A percentile compares a stretch with the other conserved stretches of the same genome.
phyloP scores from a whole-genome alignment of 768 basidiomycete genomes.

The Trametes meyenii region DNA sequence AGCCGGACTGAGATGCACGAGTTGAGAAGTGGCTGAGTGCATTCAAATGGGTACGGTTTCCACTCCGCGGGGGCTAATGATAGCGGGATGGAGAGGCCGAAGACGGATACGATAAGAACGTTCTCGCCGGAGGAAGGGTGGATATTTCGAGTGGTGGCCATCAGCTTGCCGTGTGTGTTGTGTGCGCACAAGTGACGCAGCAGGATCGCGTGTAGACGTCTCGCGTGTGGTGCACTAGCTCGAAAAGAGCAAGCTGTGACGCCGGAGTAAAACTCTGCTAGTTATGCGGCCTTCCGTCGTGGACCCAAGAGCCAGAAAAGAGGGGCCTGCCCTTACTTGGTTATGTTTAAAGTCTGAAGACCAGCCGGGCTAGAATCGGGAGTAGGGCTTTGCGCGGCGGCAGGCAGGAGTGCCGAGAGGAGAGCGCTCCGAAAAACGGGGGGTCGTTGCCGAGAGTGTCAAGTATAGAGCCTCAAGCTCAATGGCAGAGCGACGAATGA shows the following conservation, averaged over 20 bases:
- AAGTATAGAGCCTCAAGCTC: neutral
- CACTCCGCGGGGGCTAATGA: conserved; percentile 23
- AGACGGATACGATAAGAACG: conserved; percentile 14
- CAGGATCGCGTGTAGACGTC: conserved; percentile 2
- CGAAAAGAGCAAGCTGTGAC: neutral
- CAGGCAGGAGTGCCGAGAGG: neutral
- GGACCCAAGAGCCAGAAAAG: neutral
- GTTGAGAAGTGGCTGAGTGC: neutral
- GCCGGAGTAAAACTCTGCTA: neutral
- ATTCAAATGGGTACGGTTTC: conserved; percentile 5
- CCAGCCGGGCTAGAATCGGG: neutral
- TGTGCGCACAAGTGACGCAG: conserved; percentile 13
- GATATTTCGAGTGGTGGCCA: conserved; percentile 4
- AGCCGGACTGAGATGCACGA: neutral
- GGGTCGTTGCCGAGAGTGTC: neutral
- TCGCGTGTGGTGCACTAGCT: neutral
- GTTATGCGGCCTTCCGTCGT: neutral
- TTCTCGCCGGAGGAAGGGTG: conserved; percentile 14
- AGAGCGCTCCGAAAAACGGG: neutral
- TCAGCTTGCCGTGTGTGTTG: conserved; percentile 8
- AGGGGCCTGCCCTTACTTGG: neutral
- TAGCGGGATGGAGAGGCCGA: conserved; percentile 16
- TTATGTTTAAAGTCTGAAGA: neutral
- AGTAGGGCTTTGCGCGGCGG: conserved; percentile 5
- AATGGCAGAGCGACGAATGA: neutral